phyloP scores from a whole-genome alignment of 768 basidiomycete genomes.

The Termitomyces heimii region DNA sequence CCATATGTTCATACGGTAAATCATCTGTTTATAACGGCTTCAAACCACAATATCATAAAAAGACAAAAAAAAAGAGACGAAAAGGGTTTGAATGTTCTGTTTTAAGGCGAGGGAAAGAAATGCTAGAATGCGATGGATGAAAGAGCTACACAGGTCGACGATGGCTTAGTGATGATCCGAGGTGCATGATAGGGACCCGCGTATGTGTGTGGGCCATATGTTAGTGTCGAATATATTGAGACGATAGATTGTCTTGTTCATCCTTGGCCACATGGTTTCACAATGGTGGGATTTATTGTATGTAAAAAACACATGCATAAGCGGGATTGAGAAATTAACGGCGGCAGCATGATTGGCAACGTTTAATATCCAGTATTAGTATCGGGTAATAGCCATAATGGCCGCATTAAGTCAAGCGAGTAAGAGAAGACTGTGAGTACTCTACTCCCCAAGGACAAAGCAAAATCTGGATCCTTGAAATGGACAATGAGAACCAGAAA shows the following conservation, averaged over 20 bases:
- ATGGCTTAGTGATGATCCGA: slow-evolving; percentile 9
- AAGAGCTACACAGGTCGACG: slow-evolving; percentile 5
- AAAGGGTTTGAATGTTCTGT: background rate
- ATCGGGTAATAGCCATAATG: background rate
- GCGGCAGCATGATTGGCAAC: background rate
- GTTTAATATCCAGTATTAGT: background rate
- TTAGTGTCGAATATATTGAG: background rate
- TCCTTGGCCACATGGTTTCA: slow-evolving; percentile 8
- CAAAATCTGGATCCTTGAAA: slow-evolving; percentile 8
- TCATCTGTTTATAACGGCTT: background rate
- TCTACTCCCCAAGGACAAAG: slow-evolving; percentile 4
- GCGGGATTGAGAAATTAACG: background rate
- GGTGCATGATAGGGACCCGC: slow-evolving; percentile 9
- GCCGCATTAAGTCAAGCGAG: background rate
- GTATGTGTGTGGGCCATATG: slow-evolving; percentile 2
- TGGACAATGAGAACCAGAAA: background rate
- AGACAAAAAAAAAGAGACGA: background rate
- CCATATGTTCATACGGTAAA: background rate
- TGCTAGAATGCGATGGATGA: background rate
- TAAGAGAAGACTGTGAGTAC: slow-evolving; percentile 4
- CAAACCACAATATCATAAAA: background rate
- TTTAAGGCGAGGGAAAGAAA: background rate
- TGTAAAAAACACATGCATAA: background rate
- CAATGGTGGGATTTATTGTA: background rate
- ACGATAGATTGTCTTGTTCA: slow-evolving; percentile 4